These are phyloP conservation scores for Myxozyma nipponensis DNA, from an alignment of 805 yeast species.

Conservation along the genomic window DNA sequence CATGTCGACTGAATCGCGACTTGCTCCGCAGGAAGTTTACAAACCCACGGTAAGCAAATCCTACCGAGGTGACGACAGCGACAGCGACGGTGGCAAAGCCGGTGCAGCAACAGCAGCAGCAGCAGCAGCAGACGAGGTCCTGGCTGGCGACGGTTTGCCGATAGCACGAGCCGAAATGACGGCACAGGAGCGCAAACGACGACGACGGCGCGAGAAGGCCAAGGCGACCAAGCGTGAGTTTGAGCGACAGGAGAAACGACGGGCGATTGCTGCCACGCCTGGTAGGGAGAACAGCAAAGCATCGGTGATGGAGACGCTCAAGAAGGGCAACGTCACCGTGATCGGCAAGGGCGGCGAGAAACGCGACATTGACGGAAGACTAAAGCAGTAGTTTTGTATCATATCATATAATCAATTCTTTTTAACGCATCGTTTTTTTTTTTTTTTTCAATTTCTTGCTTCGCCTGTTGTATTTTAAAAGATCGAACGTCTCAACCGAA, in stretches of 20 bases:
- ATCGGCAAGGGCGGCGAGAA: slow-evolving; percentile 72
- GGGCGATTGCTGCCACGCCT: slow-evolving; percentile 43
- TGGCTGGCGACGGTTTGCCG: slow-evolving; percentile 69
- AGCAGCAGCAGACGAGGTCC: slow-evolving; percentile 54
- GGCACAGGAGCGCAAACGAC: slow-evolving; percentile 79
- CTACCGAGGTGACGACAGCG: too few relatives aligned
- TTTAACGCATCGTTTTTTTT: too few relatives aligned
- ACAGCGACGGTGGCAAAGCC: too few relatives aligned
- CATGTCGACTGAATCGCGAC: slow-evolving; percentile 61
- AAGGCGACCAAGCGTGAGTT: slow-evolving; percentile 57
- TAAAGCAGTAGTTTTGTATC: too few relatives aligned
- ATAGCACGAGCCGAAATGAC: slow-evolving; percentile 77
- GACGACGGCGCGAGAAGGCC: slow-evolving; percentile 83
- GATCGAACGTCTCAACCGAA: too few relatives aligned
- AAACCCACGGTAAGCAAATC: slow-evolving; percentile 36
- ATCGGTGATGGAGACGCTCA: slow-evolving; percentile 65
- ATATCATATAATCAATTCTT: too few relatives aligned
- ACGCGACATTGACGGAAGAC: slow-evolving; percentile 67
- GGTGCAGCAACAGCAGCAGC: slow-evolving; percentile 38
- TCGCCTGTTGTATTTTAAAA: too few relatives aligned
- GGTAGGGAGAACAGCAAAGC: slow-evolving; percentile 59
- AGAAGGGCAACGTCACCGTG: slow-evolving; percentile 66
- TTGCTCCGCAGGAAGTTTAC: slow-evolving; percentile 95
- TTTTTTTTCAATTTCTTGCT: too few relatives aligned
- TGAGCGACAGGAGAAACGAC: slow-evolving; percentile 37